Base-by-base conservation (phyloP, 805 yeast genomes). In the Ogataea polymorpha region DNA sequence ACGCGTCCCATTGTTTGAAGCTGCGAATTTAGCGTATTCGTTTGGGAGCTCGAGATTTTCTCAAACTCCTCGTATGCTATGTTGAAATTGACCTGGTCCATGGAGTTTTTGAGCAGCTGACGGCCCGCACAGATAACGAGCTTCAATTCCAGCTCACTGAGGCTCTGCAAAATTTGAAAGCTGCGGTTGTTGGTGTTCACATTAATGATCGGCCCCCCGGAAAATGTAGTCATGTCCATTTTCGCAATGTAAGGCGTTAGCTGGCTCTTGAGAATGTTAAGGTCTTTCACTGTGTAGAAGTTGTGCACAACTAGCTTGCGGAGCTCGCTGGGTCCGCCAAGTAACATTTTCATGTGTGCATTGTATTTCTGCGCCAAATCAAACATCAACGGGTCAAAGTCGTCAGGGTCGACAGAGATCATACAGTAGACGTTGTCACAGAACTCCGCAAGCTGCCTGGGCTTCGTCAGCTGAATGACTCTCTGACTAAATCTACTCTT, bases 401-500 rank as follows among this genome's bases (percentile, higher is more conserved):
- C 67, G 40, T 63, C 21, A 2, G 23, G 14, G 3, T 47, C 37
- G 9, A 41, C 32, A 9, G 23, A 16, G 13, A 50, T 40, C 48
- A 58, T 45, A 16, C 48, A 35, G 16, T 42, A 55, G 11, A 79
- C 77, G 14, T 77, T 66, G 2, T 59, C 54, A 61, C 75, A 65
- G 50, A 82, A 86, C 11, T 68, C 73, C 1, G 72, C 77, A 2
- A 78, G 51, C 2, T 66, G 59, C 1, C 51, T 49, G 0, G 81
- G 69, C 36, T 79, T 79, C 18, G 75, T 75, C 26, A 88, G 67
- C 13, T 73, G 72, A 17, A 89, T 71, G 2, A 84, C 63, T 36
- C 95, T 67, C 56, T 91, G 96, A 13, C 93, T 81, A 59, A 90
- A 93, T 49, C 99, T 68, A 42, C 95, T 82, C 50, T 88, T 75